Evolutionary conservation across 495 filamentous ascomycete species (phyloP).

Genomic region (Poronia punctata): DNA sequence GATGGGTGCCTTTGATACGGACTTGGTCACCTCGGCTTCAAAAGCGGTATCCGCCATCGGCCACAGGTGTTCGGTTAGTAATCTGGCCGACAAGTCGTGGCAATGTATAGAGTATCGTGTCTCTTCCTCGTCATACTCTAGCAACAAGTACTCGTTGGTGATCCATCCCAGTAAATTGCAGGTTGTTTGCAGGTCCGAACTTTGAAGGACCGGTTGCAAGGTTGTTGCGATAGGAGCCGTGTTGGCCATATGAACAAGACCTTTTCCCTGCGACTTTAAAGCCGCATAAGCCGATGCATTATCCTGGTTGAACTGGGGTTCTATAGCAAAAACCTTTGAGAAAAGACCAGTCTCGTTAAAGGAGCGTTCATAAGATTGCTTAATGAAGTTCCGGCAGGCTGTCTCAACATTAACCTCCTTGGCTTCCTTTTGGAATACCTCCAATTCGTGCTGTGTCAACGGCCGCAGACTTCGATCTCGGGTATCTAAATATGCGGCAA

Average conservation of each 20-base stretch:
- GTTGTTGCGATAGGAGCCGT: conserved; percentile 39
- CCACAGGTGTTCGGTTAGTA: conserved; percentile 48
- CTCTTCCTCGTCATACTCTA: conserved; percentile 65
- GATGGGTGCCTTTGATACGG: conserved; percentile 39
- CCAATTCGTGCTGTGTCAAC: conserved; percentile 47
- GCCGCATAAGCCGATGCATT: conserved; percentile 34
- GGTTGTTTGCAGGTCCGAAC: conserved; percentile 40
- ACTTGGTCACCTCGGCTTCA: conserved; percentile 44
- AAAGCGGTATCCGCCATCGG: conserved; percentile 42
- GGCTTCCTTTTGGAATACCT: conserved; percentile 39
- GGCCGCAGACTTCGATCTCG: conserved; percentile 46
- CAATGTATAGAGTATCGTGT: conserved; percentile 66
- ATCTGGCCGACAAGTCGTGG: conserved; percentile 55
- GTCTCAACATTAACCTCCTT: conserved; percentile 38
- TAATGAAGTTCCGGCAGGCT: conserved; percentile 41
- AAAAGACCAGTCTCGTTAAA: conserved; percentile 43
- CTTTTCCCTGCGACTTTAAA: conserved; percentile 33
- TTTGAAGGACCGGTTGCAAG: conserved; percentile 35
- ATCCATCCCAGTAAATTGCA: conserved; percentile 77
- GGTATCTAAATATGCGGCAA: conserved; percentile 35
- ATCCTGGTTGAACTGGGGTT: conserved; percentile 38
- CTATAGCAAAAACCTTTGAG: conserved; percentile 40
- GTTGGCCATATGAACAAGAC: conserved; percentile 37
- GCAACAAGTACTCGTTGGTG: conserved; percentile 70
- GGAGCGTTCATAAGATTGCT: conserved; percentile 43